These are phyloP conservation scores for Cyamopsis tetragonoloba DNA, from an alignment of 306 rosid genomes.

Conservation along the genomic window DNA sequence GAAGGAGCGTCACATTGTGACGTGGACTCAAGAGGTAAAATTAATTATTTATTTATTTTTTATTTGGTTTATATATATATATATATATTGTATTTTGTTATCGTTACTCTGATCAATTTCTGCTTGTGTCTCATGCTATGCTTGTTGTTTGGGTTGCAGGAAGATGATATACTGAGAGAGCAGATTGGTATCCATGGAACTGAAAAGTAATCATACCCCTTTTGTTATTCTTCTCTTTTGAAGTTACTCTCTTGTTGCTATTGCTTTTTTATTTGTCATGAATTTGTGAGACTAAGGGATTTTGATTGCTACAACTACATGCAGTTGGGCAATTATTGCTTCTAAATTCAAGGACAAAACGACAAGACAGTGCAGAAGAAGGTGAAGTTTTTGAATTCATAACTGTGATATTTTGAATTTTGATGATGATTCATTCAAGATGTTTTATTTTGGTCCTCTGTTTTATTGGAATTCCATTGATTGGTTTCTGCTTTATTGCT, in stretches of 20 bases:
- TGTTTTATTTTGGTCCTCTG: neutral
- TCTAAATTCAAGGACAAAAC: constrained; percentile 94
- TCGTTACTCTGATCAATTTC: neutral
- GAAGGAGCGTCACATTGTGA: constrained; percentile 99
- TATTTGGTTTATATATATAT: neutral
- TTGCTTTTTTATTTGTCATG: neutral
- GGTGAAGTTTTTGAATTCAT: constrained; percentile 44
- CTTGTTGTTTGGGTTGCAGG: constrained; percentile 64
- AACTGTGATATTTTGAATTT: constrained; percentile 18
- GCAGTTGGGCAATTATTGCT: constrained; percentile 97
- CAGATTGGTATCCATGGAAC: constrained; percentile 86
- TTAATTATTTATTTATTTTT: neutral
- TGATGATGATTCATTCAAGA: constrained; percentile 29
- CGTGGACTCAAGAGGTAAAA: constrained; percentile 87
- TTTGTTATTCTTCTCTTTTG: constrained; percentile 23
- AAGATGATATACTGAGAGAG: constrained; percentile 88
- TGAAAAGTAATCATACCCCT: constrained; percentile 59
- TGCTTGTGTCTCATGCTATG: constrained; percentile 19
- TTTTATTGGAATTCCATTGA: neutral
- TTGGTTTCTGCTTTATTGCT: constrained; percentile 8
- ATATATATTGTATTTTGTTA: neutral
- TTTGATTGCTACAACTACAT: constrained; percentile 9
- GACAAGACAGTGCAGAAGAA: constrained; percentile 98
- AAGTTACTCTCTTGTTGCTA: neutral
- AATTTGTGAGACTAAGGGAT: constrained; percentile 21